These are phyloP conservation scores for Aspergillus sp. DNA, from an alignment of 2,329 filamentous ascomycete genomes.

Conservation along the genomic window DNA sequence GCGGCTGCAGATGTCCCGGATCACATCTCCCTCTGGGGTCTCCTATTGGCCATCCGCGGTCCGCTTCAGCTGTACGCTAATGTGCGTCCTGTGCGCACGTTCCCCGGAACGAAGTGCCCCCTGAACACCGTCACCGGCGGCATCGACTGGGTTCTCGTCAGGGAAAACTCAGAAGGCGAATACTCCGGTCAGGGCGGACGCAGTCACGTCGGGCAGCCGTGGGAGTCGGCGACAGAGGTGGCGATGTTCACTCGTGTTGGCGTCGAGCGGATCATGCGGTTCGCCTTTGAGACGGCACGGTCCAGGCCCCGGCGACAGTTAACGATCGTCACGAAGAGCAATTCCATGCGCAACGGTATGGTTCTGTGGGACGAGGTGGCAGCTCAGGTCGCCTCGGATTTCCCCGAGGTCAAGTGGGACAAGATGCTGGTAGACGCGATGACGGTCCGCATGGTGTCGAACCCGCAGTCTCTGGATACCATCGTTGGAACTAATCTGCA, in stretches of 20 bases:
- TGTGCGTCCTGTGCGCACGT: conserved; percentile 49
- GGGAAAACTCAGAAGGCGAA: conserved; percentile 56
- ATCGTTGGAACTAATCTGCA: conserved; percentile 55
- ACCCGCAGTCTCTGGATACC: conserved; percentile 50
- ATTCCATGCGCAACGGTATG: conserved; percentile 55
- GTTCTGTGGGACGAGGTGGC: conserved; percentile 58
- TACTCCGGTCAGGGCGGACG: conserved; percentile 55
- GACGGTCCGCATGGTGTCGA: conserved; percentile 54
- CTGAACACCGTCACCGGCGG: conserved; percentile 48
- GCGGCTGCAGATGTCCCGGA: conserved; percentile 48
- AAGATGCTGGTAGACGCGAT: conserved; percentile 59
- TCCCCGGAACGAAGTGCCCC: conserved; percentile 52
- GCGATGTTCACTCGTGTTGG: conserved; percentile 53
- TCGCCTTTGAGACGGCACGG: conserved; percentile 53
- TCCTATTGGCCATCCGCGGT: conserved; percentile 55
- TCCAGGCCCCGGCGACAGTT: conserved; percentile 48
- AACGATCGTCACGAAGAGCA: conserved; percentile 55
- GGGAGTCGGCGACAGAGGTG: conserved; percentile 54
- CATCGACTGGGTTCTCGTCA: conserved; percentile 56
- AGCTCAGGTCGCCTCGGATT: conserved; percentile 45
- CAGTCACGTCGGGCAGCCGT: conserved; percentile 49
- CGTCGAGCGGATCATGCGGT: conserved; percentile 51
- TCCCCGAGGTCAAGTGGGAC: conserved; percentile 50
- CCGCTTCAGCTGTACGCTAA: conserved; percentile 58
- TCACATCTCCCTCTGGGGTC: conserved; percentile 56